Base-by-base conservation (phyloP, 1,284 basidiomycete species). In the Fomes fomentarius region DNA sequence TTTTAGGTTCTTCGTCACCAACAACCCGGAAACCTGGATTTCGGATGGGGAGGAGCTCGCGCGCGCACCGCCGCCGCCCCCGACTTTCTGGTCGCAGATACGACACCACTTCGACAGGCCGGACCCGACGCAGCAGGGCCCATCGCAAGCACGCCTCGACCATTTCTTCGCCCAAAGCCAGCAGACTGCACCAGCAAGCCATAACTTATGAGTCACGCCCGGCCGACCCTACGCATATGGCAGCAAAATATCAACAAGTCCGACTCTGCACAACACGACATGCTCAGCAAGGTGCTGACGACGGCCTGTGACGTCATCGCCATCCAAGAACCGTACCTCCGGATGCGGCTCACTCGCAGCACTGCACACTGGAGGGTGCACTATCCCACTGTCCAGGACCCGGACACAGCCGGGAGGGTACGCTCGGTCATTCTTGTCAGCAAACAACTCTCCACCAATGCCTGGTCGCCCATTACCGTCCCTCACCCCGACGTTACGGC, bases 241-340 rank as follows among this genome's bases (percentile, higher is more conserved):
- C 69, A 71, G 45, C 65, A 67, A n/a, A 63, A 66, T 43, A 25
- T 68, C 11, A 70, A 69, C 52, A 69, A 66, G 21, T 71, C 71
- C 0, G 9, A 46, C 9, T n/a, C n/a, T 3, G 61, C 70, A 31
- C 66, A 63, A 31, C 24, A 47, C 38, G 54, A 55, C 26, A 1
- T 74, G 46, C 56, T 72, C 22, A 15, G 65, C 49, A 4, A 57
- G 41, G 46, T 47, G n/a, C 11, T 19, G 14, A 54, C 60, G 39
- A 19, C 45, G 49, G 46, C 66, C 59, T 66, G 55, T 43, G 66
- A 75, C 46, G 58, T 75, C 1, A 24, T 70, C 0, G 54, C 68
- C 0, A 31, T 76, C 0, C 72, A 75, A 50, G 75, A 76, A 64
- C 74, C 73, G 0, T 68, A 67, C 25, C 61, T 71, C 39, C 45